These are phyloP conservation scores for Postia placenta DNA, from an alignment of 768 basidiomycete genomes.

Conservation along the genomic window DNA sequence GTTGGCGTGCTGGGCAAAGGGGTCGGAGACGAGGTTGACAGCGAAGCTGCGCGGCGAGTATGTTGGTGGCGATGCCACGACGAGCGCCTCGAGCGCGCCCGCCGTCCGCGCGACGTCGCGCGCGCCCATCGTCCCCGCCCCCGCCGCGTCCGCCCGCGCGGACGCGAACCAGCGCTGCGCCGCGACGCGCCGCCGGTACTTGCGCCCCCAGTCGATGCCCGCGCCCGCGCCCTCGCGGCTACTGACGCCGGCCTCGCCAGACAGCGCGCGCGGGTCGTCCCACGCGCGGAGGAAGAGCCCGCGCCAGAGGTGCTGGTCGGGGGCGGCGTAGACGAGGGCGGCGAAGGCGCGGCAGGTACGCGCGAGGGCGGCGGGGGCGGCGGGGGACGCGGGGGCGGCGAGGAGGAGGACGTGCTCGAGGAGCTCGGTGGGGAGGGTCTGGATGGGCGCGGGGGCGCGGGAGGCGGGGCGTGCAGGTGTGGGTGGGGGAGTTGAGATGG, in stretches of 20 bases:
- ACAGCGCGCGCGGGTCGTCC: constrained; percentile 25
- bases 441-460: constrained; percentile 1
- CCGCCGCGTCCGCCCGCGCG: background rate
- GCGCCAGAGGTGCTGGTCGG: constrained; percentile 32
- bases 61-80: constrained; percentile 12
- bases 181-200: constrained; percentile 22
- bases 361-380: constrained; percentile 25
- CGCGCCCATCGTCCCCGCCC: background rate
- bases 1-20: no score
- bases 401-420: constrained; percentile 28
- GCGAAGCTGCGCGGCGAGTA: background rate
- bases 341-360: constrained; percentile 27
- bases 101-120: background rate
- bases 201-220: constrained; percentile 18
- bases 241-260: background rate
- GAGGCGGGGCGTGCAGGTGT: no score
- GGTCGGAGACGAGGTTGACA: constrained; percentile 13
- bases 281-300: constrained; percentile 30
- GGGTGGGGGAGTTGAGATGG: no score
- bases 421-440: constrained; percentile 27
- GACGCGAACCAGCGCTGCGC: constrained; percentile 1
- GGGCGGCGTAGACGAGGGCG: constrained; percentile 25
- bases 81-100: constrained; percentile 24
- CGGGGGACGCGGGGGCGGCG: constrained; percentile 18
- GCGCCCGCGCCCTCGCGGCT: background rate